These are phyloP conservation scores for Smallanthus sonchifolius DNA, from an alignment of 129 eudicot species.

Conservation along the genomic window DNA sequence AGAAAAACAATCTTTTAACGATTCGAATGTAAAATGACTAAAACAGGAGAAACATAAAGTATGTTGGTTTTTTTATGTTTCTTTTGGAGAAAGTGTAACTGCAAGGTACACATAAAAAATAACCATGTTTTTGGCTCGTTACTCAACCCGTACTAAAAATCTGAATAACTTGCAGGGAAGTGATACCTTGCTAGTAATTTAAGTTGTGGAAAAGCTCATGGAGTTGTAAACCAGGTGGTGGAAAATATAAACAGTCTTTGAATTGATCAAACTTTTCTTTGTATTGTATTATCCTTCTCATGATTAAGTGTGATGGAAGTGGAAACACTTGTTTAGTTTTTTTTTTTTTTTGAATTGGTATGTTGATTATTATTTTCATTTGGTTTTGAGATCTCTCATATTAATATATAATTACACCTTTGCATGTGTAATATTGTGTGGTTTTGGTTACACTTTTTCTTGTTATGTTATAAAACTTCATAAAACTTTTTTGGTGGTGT, in stretches of 20 bases:
- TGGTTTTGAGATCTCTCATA: constrained; percentile 24
- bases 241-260: constrained; percentile 21
- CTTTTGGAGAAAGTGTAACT: background rate
- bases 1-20: background rate
- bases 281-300: constrained; percentile 36
- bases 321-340: constrained; percentile 26
- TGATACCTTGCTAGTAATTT: constrained; percentile 35
- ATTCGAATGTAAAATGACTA: background rate
- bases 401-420: constrained; percentile 30
- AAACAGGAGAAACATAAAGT: background rate
- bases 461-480: no score
- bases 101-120: background rate
- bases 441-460: background rate
- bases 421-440: constrained; percentile 18
- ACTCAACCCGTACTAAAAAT: background rate
- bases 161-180: constrained; percentile 28
- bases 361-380: constrained; percentile 25
- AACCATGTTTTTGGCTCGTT: background rate
- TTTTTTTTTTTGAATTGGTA: constrained; percentile 19
- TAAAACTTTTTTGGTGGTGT: background rate
- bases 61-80: background rate
- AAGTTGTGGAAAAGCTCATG: constrained; percentile 36
- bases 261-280: constrained; percentile 16
- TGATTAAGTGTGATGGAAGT: constrained; percentile 39
- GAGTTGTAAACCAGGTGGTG: constrained; percentile 25